Evolutionary conservation across 257 asterid genomes (phyloP), one percentile per base, ranked within the genome.

Genomic region (Solanum chilense): DNA sequence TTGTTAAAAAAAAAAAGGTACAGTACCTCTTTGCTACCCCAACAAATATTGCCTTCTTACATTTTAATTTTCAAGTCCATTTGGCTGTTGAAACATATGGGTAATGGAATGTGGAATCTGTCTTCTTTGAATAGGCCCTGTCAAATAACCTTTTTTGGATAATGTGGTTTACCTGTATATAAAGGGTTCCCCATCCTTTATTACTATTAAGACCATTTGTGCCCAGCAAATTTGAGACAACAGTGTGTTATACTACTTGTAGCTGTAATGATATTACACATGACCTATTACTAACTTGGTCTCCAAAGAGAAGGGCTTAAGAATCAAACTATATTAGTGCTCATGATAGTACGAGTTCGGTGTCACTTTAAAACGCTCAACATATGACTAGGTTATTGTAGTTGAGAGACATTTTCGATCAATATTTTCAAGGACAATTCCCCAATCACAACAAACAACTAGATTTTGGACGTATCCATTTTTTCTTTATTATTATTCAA

Each of bases 51-150:
- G 83, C 86, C 66, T 87, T 85, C 80, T 88, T 85, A 84, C 87
- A 71, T 88, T 88, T 85, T 83, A 87, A 71, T 88, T 45, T 84
- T 86, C 89, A 70, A 78, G 86, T 70, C 16, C 86, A 85, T 86
- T 86, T 88, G 41, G 83, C 56, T 85, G 44, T 83, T 76, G 87
- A 87, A 87, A 73, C 86, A 88, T 86, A 73, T 44, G 37, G 87
- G 76, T 29, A 80, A 14, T 49, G 85, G 69, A 80, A 29, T 47
- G 29, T 18, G 29, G 85, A 47, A 71, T 86, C 37, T 90, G 86
- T 84, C 90, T 84, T 25, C 88, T 88, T 82, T 83, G 82, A 87
- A 75, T 76, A 56, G 88, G 84, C 74, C 73, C 21, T 64, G 42
- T 68, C 82, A 88, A 62, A n/a, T 74, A 13, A 35, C 49, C 21